Base-by-base conservation (phyloP, 1,284 basidiomycete genomes). In the Ceratobasidium papillatum region DNA sequence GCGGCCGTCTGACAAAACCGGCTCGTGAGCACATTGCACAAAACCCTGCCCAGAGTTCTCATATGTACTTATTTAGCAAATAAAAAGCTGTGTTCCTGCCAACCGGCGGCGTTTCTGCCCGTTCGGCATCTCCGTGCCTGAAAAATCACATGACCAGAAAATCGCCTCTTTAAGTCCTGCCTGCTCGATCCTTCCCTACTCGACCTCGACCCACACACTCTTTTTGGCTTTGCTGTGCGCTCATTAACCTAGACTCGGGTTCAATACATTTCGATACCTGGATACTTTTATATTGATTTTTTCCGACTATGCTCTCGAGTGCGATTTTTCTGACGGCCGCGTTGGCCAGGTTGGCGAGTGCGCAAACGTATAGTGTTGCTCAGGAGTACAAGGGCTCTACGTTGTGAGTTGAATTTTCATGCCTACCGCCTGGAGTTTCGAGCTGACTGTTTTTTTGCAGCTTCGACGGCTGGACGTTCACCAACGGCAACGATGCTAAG, bases 381-480 rank as follows among this genome's bases (percentile, higher is more conserved):
- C 68, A 72, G 22, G 56, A 72, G 38, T 72, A 61, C 32, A 72
- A 54, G 43, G 68, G 68, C 0, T 22, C 68, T 5, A 72, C 41
- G 14, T 72, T 72, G 68, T 72, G 56, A 61, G 68, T 59, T 32
- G 8, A 3, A 14, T 4, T n/a, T 22, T 14, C 17, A n/a, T 54
- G 36, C 9, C 11, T 32, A 25, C n/a, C 22, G n/a, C 30, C 1
- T 45, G 19, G 66, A n/a, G 17, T 36, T n/a, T 69, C 9, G 22
- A 38, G 52, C 51, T 58, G 8, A 58, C 34, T 7, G 25, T n/a
- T 2, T 32, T 17, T 38, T n/a, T 17, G 9, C 43, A 75, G 75
- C 75, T 75, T 75, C 25, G 61, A 75, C 34, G 72, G 62, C 3
- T 78, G 77, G 77, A 76, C 66, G 17, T 78, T 77, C 63, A 59